A percentile compares a stretch with the other conserved stretches of the same genome.
Conservation (phyloP, 1,139 yeast species). For the Suhomyces maxii region DNA sequence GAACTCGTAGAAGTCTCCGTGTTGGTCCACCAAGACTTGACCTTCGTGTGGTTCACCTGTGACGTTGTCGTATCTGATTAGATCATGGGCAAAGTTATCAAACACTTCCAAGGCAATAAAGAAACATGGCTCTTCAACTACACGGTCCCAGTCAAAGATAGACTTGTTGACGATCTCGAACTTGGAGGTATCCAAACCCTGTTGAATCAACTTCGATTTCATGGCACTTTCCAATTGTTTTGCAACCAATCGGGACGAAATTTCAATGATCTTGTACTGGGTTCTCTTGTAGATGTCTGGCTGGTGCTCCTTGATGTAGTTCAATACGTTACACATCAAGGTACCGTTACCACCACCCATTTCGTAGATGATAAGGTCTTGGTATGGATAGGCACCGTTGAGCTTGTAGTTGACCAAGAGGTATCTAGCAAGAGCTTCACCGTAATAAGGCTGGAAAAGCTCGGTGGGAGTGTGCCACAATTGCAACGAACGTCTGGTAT, state of each 20-base stretch:
- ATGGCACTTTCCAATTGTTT: constrained; percentile 53
- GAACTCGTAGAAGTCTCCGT: constrained; percentile 77
- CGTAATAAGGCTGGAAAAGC: constrained; percentile 78
- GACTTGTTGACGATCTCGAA: constrained; percentile 71
- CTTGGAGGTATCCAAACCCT: constrained; percentile 46
- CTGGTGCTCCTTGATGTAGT: constrained; percentile 59
- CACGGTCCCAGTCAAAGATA: constrained; percentile 70
- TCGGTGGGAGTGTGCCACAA: constrained; percentile 93
- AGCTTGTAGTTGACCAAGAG: constrained; percentile 67
- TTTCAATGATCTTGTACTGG: constrained; percentile 74
- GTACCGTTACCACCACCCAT: constrained; percentile 94
- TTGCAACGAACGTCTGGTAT: constrained; percentile 52
- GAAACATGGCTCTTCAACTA: constrained; percentile 70
- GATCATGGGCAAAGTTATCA: constrained; percentile 84
- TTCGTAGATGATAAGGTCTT: constrained; percentile 73
- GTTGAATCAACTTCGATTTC: constrained; percentile 33
- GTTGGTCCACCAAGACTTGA: constrained; percentile 68
- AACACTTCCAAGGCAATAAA: constrained; percentile 82
- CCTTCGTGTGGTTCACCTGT: constrained; percentile 77
- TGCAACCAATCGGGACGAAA: constrained; percentile 64
- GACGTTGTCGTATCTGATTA: constrained; percentile 68
- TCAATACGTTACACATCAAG: constrained; percentile 74
- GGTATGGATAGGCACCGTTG: constrained; percentile 58
- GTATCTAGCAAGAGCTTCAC: constrained; percentile 79
- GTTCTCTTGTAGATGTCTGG: constrained; percentile 74